Evolutionary conservation across 2,329 filamentous ascomycete genomes (phyloP).

Genomic region (Thielaviopsis punctulata): DNA sequence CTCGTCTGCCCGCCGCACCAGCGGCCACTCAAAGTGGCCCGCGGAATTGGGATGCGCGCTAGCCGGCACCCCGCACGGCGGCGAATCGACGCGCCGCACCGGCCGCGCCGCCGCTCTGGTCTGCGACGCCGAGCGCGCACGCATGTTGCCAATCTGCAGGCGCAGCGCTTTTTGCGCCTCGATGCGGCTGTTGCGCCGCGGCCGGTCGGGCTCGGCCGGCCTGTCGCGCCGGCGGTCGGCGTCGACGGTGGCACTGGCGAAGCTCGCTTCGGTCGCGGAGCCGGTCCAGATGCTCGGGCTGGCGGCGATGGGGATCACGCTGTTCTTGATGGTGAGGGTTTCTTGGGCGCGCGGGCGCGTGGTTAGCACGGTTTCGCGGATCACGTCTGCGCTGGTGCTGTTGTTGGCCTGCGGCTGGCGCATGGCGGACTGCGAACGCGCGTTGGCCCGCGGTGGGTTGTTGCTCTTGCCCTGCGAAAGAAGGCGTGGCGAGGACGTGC

Average conservation of each 20-base stretch:
- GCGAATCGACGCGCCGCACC: neutral
- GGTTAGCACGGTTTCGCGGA: neutral
- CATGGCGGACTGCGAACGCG: neutral
- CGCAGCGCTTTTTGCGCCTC: slow-evolving; percentile 1
- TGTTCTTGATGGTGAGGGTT: neutral
- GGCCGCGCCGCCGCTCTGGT: neutral
- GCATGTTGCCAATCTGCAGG: slow-evolving; percentile 2
- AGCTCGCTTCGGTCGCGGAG: neutral
- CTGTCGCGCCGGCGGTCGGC: neutral
- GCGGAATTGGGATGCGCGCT: neutral
- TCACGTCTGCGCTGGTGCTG: neutral
- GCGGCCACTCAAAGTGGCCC: neutral
- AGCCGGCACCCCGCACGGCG: neutral
- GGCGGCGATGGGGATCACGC: neutral
- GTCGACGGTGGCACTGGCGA: neutral
- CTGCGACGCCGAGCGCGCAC: neutral
- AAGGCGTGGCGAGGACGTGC: neutral
- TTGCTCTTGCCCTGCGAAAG: neutral
- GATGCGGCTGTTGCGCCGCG: neutral
- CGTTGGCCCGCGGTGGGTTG: neutral
- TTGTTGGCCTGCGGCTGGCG: neutral
- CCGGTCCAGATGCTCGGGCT: slow-evolving; percentile 2
- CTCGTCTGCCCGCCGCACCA: neutral
- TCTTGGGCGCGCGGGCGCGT: neutral
- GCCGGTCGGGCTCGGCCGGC: neutral